Evolutionary conservation across 768 basidiomycete species (phyloP).

Genomic region (Boletales sp.): DNA sequence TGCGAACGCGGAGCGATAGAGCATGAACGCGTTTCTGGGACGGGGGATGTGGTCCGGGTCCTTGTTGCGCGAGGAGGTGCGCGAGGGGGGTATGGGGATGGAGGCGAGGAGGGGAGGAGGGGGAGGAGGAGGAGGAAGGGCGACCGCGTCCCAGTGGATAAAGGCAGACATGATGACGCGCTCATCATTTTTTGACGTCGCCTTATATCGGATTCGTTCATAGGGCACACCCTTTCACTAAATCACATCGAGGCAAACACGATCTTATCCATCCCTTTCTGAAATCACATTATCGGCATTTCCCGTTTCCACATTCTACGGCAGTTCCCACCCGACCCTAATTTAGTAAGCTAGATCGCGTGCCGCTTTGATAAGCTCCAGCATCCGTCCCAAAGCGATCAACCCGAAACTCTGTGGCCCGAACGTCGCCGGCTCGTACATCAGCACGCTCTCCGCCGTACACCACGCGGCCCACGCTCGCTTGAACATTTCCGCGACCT

Average conservation of each 20-base stretch:
- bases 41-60: slow-evolving; percentile 41
- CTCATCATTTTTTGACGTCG: slow-evolving; percentile 5
- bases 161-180: slow-evolving; percentile 11
- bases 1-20: slow-evolving; percentile 60
- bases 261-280: slow-evolving; percentile 16
- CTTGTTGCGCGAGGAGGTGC: slow-evolving; percentile 26
- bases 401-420: slow-evolving; percentile 46
- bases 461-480: slow-evolving; percentile 46
- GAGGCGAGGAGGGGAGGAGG: slow-evolving; percentile 22
- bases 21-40: slow-evolving; percentile 46
- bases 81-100: slow-evolving; percentile 31
- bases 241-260: slow-evolving; percentile 24
- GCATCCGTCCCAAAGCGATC: slow-evolving; percentile 40
- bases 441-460: slow-evolving; percentile 31
- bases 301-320: slow-evolving; percentile 23
- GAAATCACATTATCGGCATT: slow-evolving; percentile 30
- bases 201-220: slow-evolving; percentile 22
- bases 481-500: slow-evolving; percentile 29
- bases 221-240: slow-evolving; percentile 17
- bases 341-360: too few species aligned
- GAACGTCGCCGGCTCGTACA: slow-evolving; percentile 25
- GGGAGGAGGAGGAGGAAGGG: slow-evolving; percentile 2
- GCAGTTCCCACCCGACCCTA: neutral
- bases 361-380: slow-evolving; percentile 37
- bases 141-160: slow-evolving; percentile 6